phyloP scores from a whole-genome alignment of 73 alveolate species.

The Durusdinium trenchii region DNA sequence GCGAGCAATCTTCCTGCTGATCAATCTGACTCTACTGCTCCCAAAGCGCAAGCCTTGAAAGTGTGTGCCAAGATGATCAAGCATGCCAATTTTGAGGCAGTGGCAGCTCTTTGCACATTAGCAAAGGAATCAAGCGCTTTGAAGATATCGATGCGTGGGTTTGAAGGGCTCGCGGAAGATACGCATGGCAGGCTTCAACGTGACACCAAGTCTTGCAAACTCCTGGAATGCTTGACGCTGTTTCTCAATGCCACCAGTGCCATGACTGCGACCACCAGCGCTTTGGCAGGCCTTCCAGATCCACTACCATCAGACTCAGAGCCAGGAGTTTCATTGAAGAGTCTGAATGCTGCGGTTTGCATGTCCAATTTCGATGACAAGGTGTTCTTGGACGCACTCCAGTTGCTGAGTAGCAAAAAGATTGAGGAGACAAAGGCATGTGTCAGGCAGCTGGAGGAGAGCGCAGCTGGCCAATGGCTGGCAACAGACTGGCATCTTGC shows the following conservation, averaged over 20 bases:
- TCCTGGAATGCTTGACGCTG: background rate
- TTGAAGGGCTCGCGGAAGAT: background rate
- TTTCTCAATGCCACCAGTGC: background rate
- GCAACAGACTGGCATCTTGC: background rate
- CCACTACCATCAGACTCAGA: no score
- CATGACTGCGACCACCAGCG: background rate
- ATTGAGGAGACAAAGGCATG: background rate
- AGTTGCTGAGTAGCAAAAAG: background rate
- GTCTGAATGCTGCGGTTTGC: background rate
- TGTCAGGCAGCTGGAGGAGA: background rate
- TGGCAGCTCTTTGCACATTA: background rate
- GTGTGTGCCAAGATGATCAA: background rate
- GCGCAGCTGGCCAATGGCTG: background rate
- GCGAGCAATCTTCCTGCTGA: background rate
- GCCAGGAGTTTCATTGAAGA: background rate
- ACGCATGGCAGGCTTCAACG: background rate
- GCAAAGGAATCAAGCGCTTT: background rate
- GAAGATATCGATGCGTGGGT: background rate
- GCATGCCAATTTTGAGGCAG: background rate
- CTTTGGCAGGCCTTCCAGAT: no score
- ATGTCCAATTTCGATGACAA: background rate
- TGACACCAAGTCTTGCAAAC: background rate
- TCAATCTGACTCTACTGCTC: background rate
- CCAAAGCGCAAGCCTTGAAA: background rate
- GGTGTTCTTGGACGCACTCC: background rate